Evolutionary conservation across 192 early-diverging fungal species (phyloP).

Genomic region (Spinellus fusiger): DNA sequence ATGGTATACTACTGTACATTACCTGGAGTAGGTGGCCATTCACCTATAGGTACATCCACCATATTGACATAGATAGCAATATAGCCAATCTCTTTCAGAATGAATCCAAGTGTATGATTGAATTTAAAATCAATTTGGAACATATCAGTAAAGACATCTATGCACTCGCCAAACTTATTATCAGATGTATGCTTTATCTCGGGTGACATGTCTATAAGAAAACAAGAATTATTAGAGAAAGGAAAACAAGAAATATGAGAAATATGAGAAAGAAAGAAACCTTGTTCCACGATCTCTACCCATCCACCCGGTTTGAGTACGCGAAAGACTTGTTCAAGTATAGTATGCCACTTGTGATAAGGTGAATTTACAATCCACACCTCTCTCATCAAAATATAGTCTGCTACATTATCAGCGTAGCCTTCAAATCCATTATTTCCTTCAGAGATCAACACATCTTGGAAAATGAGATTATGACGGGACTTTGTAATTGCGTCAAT

Average conservation of each 20-base stretch:
- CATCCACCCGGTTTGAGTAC: slow-evolving; percentile 24
- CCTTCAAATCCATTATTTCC: slow-evolving; percentile 7
- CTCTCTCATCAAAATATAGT: slow-evolving; percentile 20
- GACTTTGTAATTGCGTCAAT: background rate
- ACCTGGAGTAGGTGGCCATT: slow-evolving; percentile 19
- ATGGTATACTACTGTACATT: background rate
- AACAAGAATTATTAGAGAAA: background rate
- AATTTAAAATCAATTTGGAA: too few relatives aligned
- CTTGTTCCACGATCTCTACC: slow-evolving; percentile 20
- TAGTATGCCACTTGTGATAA: slow-evolving; percentile 8
- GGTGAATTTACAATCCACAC: slow-evolving; percentile 7
- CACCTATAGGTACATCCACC: slow-evolving; percentile 18
- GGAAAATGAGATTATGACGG: slow-evolving; percentile 7
- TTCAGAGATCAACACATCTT: background rate
- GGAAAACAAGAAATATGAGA: background rate
- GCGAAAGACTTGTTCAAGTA: slow-evolving; percentile 18
- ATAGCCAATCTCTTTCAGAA: background rate
- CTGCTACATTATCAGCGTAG: background rate
- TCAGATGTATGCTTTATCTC: background rate
- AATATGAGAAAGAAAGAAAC: background rate
- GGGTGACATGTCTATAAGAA: too few relatives aligned
- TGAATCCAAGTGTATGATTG: too few relatives aligned
- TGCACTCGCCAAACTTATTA: background rate
- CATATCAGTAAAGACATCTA: too few relatives aligned
- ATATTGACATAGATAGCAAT: background rate